Conservation (phyloP, 1,139 yeast genomes). For the Taphrina communis region DNA sequence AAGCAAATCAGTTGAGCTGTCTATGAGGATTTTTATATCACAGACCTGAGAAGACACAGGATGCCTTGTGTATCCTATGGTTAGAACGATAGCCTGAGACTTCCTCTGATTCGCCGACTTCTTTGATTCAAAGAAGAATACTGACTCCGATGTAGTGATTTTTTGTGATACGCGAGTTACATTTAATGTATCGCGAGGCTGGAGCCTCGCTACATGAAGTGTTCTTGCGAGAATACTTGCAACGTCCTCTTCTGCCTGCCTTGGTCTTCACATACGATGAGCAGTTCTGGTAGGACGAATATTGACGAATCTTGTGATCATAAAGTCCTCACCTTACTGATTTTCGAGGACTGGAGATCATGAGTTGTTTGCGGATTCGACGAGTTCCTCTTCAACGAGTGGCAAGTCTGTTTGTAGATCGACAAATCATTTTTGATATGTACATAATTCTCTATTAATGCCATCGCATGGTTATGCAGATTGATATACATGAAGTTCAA, state of each 20-base stretch:
- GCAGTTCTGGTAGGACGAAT: constrained; percentile 41
- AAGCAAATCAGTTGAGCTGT: neutral
- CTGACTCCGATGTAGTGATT: neutral
- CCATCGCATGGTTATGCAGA: constrained; percentile 20
- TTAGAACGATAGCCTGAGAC: constrained; percentile 41
- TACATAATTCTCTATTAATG: neutral
- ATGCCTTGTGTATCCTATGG: constrained; percentile 25
- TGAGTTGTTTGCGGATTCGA: constrained; percentile 24
- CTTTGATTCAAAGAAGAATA: neutral
- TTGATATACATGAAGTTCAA: neutral
- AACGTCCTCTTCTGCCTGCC: constrained; percentile 42
- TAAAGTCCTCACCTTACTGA: constrained; percentile 40
- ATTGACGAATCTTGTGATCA: constrained; percentile 35
- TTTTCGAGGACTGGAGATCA: constrained; percentile 41
- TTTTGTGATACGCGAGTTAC: neutral
- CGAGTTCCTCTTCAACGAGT: constrained; percentile 8
- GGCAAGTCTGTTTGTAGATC: constrained; percentile 6
- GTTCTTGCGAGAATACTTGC: neutral
- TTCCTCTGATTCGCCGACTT: neutral
- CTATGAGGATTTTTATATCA: constrained; percentile 39
- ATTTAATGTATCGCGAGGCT: neutral
- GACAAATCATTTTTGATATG: neutral
- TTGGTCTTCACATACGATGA: constrained; percentile 35
- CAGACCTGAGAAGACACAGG: constrained; percentile 41
- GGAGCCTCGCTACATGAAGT: neutral